Percentiles rank a stretch among this genome's conserved stretches.
Evolutionary conservation across 2,329 filamentous ascomycete species (phyloP).

Genomic region (Aspergillus fijiensis): DNA sequence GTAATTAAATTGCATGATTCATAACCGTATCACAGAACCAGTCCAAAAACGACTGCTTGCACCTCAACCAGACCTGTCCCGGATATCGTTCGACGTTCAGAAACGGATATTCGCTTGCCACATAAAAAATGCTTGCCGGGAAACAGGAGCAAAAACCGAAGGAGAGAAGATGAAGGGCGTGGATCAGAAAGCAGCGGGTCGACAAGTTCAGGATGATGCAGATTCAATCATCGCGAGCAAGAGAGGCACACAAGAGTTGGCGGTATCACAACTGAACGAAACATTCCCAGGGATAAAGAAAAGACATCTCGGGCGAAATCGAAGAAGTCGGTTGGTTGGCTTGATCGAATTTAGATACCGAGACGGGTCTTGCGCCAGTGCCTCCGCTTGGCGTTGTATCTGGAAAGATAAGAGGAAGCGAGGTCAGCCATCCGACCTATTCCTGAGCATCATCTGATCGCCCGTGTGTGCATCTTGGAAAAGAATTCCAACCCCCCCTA

Average conservation of each 20-base stretch:
- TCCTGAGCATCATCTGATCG: neutral
- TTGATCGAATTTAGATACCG: constrained; percentile 73
- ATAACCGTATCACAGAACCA: constrained; percentile 6
- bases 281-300: constrained; percentile 22
- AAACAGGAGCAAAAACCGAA: neutral
- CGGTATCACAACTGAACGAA: constrained; percentile 31
- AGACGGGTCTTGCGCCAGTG: constrained; percentile 99
- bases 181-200: constrained; percentile 6
- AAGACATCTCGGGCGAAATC: constrained; percentile 33
- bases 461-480: neutral
- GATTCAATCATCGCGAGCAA: constrained; percentile 19
- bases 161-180: neutral
- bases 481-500: neutral
- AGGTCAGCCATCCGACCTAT: constrained; percentile 14
- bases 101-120: constrained; percentile 4
- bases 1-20: constrained; percentile 21
- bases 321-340: constrained; percentile 40
- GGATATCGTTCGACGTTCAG: neutral
- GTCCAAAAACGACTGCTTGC: constrained; percentile 17
- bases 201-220: constrained; percentile 20
- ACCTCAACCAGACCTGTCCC: constrained; percentile 1
- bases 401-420: constrained; percentile 43
- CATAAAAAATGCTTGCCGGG: constrained; percentile 3
- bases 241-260: constrained; percentile 13
- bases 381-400: constrained; percentile 99